These are phyloP conservation scores for Camellia lanceoleosa DNA, from an alignment of 148 eudicot species.

Conservation along the genomic window DNA sequence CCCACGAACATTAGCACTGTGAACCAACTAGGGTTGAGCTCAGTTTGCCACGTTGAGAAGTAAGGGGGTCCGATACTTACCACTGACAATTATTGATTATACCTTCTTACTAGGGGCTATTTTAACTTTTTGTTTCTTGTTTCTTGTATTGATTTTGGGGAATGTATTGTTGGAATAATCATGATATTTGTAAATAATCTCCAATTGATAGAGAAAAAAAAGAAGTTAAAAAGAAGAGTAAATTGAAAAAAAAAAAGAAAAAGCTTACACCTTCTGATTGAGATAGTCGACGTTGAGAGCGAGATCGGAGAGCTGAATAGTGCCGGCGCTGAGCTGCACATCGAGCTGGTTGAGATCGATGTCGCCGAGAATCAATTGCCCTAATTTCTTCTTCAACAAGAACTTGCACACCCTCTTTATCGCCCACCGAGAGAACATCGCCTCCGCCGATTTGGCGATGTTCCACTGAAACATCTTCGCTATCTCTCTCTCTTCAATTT, in stretches of 20 bases:
- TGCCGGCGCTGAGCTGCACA: constrained; percentile 78
- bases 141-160: too few relatives aligned
- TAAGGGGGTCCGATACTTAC: too few relatives aligned
- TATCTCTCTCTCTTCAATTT: background rate
- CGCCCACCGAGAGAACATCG: constrained; percentile 70
- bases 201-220: too few relatives aligned
- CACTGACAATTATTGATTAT: too few relatives aligned
- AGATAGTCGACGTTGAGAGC: constrained; percentile 80
- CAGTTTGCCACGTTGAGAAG: too few relatives aligned
- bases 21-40: background rate
- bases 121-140: too few relatives aligned
- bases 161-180: too few relatives aligned
- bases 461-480: constrained; percentile 65
- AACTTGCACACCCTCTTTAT: constrained; percentile 68
- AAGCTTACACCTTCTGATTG: constrained; percentile 58
- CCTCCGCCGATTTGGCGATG: constrained; percentile 80
- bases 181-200: too few relatives aligned
- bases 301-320: constrained; percentile 69
- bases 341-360: constrained; percentile 90
- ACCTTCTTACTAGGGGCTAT: too few relatives aligned
- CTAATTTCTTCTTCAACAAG: constrained; percentile 82
- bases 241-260: background rate
- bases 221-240: too few relatives aligned
- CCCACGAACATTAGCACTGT: background rate
- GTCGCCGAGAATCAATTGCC: constrained; percentile 70